Evolutionary conservation across 116 monocot species (phyloP).

Genomic region (Iris pallida): DNA sequence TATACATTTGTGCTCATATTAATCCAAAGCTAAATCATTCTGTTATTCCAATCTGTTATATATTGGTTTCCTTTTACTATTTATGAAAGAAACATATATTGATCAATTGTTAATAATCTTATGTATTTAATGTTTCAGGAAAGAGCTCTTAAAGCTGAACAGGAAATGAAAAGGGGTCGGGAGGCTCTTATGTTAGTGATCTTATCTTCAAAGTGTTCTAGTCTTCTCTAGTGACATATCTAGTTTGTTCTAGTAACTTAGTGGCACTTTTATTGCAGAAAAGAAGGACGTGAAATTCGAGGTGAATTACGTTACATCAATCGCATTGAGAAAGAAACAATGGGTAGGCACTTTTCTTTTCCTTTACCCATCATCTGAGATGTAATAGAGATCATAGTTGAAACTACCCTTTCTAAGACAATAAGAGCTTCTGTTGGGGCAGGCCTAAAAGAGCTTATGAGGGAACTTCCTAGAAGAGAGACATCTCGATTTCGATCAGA

Average conservation of each 20-base stretch:
- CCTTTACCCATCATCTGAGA: neutral
- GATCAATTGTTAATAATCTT: neutral
- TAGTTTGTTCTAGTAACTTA: neutral
- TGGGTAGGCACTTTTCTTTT: slow-evolving; percentile 21
- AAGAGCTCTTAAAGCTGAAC: slow-evolving; percentile 40
- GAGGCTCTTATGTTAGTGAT: slow-evolving; percentile 27
- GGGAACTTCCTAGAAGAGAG: slow-evolving; percentile 45
- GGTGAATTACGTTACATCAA: slow-evolving; percentile 23
- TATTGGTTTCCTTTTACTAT: neutral
- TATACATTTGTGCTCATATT: neutral
- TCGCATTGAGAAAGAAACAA: slow-evolving; percentile 33
- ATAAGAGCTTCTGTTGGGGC: neutral
- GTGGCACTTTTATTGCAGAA: slow-evolving; percentile 24
- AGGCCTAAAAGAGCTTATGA: slow-evolving; percentile 37
- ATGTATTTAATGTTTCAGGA: slow-evolving; percentile 26
- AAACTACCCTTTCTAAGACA: neutral
- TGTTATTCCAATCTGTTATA: neutral
- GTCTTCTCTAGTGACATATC: neutral
- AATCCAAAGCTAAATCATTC: neutral
- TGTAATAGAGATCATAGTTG: neutral
- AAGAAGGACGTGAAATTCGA: slow-evolving; percentile 49
- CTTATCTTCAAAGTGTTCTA: neutral
- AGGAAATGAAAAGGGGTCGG: slow-evolving; percentile 38
- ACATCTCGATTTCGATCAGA: slow-evolving; percentile 32
- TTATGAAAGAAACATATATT: neutral